phyloP scores from a whole-genome alignment of 2,329 filamentous ascomycete genomes.

The Trichophyton rubrum region DNA sequence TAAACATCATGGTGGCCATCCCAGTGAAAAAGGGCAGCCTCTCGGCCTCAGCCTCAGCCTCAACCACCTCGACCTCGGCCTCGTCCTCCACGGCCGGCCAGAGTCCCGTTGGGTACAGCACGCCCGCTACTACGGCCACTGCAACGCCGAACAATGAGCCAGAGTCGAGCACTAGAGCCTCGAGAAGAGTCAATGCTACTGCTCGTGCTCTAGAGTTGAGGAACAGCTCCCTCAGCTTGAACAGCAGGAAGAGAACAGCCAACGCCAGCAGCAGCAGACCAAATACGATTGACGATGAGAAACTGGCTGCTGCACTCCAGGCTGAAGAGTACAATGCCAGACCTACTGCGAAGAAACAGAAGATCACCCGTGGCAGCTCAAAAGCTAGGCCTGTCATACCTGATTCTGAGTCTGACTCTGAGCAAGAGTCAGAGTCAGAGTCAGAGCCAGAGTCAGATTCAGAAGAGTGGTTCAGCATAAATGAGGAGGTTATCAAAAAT shows the following conservation, averaged over 20 bases:
- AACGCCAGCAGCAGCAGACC: constrained; percentile 14
- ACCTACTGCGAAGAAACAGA: constrained; percentile 26
- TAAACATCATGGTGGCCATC: neutral
- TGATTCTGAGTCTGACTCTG: neutral
- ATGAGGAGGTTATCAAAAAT: neutral
- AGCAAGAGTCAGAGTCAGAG: neutral
- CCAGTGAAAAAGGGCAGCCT: constrained; percentile 13
- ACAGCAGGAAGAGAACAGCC: constrained; percentile 33
- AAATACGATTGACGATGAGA: constrained; percentile 28
- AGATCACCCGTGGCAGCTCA: constrained; percentile 14
- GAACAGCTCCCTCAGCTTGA: constrained; percentile 40
- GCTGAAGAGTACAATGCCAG: constrained; percentile 38
- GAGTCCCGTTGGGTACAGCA: constrained; percentile 42
- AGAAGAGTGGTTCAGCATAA: neutral
- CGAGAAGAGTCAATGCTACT: constrained; percentile 31
- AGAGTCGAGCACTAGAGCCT: constrained; percentile 12
- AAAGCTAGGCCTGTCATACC: neutral
- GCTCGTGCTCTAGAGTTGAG: constrained; percentile 37
- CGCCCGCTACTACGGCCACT: constrained; percentile 48
- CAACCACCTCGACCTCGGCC: constrained; percentile 19
- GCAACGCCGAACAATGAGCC: constrained; percentile 41
- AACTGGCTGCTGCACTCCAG: constrained; percentile 46
- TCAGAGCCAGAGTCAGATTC: neutral
- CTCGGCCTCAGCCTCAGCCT: constrained; percentile 21
- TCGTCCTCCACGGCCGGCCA: constrained; percentile 23